Evolutionary conservation across 768 basidiomycete species (phyloP).

Genomic region (Pulveroboletus ravenelii): DNA sequence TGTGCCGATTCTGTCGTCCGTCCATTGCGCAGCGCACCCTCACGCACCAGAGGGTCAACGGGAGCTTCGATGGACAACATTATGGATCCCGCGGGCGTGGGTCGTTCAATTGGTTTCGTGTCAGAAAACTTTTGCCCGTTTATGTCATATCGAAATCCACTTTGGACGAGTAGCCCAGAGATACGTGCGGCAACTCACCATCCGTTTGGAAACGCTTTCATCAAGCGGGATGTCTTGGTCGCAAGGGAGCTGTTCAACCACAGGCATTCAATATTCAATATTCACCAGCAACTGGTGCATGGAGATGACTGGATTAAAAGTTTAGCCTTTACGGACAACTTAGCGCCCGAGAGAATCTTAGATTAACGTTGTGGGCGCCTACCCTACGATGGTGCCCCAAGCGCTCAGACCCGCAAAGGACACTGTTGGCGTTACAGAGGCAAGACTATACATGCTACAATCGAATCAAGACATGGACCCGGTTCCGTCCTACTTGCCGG

Average conservation of each 20-base stretch:
- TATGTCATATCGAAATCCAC: conserved; percentile 5
- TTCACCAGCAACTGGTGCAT: no score
- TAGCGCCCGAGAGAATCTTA: conserved; percentile 3
- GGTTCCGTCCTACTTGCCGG: conserved; percentile 14
- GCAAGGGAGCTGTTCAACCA: no score
- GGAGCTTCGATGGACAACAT: conserved; percentile 19
- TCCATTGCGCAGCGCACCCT: neutral
- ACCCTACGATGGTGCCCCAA: neutral
- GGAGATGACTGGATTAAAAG: conserved; percentile 3
- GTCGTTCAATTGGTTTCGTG: conserved; percentile 1
- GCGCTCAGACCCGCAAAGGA: neutral
- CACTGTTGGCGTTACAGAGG: neutral
- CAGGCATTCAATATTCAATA: no score
- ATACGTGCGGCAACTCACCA: no score
- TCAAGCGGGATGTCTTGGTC: no score
- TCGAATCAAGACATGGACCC: neutral
- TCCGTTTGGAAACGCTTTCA: no score
- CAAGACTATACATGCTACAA: neutral
- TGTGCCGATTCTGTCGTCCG: neutral
- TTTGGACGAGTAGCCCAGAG: no score
- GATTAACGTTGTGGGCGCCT: conserved; percentile 4
- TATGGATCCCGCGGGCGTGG: neutral
- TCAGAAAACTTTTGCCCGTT: neutral
- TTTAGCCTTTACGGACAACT: conserved; percentile 17
- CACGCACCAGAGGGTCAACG: neutral